Evolutionary conservation across 1,284 basidiomycete genomes (phyloP).

Genomic region (Tremellales sp.): DNA sequence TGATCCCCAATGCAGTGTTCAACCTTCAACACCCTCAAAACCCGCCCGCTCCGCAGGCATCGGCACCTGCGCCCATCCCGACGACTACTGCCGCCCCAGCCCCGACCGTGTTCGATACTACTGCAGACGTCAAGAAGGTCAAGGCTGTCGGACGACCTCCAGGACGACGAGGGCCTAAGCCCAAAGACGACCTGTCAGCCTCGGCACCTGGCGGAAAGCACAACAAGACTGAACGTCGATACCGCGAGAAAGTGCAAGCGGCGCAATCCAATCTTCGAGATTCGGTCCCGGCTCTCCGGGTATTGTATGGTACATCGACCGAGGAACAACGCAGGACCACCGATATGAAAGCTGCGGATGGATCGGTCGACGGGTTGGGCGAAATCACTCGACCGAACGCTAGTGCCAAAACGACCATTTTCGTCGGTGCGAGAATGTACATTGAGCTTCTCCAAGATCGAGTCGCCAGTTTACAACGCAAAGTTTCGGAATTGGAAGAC

Average conservation of each 20-base stretch:
- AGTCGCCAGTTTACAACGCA: conserved; percentile 32
- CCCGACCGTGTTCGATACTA: too few relatives aligned
- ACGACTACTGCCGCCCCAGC: too few relatives aligned
- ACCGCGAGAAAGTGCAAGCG: conserved; percentile 48
- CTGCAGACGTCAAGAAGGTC: too few relatives aligned
- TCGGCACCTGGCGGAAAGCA: conserved; percentile 33
- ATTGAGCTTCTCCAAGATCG: conserved; percentile 45
- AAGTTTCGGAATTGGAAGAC: conserved; percentile 34
- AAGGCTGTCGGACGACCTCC: background rate
- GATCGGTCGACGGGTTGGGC: conserved; percentile 46
- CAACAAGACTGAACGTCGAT: conserved; percentile 49
- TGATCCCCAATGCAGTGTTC: background rate
- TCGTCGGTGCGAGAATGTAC: conserved; percentile 46
- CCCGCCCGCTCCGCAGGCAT: background rate
- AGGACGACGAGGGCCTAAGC: background rate
- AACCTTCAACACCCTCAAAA: background rate
- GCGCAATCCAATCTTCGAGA: conserved; percentile 48
- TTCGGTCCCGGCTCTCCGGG: conserved; percentile 44
- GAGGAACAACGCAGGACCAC: conserved; percentile 41
- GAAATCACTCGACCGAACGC: conserved; percentile 46
- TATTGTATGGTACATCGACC: conserved; percentile 45
- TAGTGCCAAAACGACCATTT: conserved; percentile 46
- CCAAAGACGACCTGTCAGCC: background rate
- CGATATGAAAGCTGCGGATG: conserved; percentile 40
- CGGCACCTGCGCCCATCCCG: background rate